Evolutionary conservation across 2,329 filamentous ascomycete genomes (phyloP).

Genomic region (Periconia sp.): DNA sequence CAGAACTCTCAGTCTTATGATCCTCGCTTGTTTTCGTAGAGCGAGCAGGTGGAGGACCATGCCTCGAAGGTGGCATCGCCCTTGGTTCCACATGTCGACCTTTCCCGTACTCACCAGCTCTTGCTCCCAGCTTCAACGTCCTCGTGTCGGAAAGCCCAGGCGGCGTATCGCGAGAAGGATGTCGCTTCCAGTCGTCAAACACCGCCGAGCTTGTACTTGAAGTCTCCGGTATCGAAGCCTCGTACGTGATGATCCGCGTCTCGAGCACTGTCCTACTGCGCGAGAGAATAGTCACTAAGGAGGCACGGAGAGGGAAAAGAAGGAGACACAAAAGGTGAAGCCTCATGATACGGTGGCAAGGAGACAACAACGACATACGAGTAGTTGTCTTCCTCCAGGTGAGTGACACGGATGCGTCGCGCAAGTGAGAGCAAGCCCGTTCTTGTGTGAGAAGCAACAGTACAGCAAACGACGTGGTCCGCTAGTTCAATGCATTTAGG

Average conservation of each 20-base stretch:
- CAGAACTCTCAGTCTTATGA: no score
- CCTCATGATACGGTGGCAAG: neutral
- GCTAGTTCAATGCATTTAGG: no score
- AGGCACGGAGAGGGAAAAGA: neutral
- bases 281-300: neutral
- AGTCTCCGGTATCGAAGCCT: neutral
- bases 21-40: no score
- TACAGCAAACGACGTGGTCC: neutral
- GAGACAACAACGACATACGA: neutral
- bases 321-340: neutral
- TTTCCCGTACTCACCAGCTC: neutral
- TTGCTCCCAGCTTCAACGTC: neutral
- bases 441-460: neutral
- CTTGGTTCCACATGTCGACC: neutral
- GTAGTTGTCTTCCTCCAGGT: neutral
- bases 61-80: neutral
- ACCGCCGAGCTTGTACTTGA: neutral
- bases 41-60: no score
- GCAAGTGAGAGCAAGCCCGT: no score
- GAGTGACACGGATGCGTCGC: neutral
- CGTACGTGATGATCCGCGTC: slow-evolving; percentile 3
- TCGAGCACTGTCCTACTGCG: slow-evolving; percentile 1
- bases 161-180: no score
- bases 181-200: neutral
- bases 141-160: no score